Percentiles rank a stretch among this genome's conserved stretches.
Conservation (phyloP, 352 stramenopile genomes). For the Saprolegnia parasitica region DNA sequence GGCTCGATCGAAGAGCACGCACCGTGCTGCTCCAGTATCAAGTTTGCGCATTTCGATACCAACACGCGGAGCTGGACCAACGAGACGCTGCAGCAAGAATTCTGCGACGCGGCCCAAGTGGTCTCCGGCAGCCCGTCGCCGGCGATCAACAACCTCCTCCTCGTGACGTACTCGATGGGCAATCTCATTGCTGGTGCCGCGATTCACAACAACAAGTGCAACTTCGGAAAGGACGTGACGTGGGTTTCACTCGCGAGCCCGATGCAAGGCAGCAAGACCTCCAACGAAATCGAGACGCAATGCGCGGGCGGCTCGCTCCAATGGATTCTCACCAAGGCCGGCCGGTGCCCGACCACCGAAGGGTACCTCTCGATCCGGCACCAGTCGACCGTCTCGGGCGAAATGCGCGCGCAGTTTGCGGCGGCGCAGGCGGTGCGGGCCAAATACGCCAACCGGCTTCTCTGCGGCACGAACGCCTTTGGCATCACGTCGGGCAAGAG, state of each 20-base stretch:
- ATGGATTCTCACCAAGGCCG: constrained; percentile 8
- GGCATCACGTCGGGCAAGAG: constrained; percentile 33
- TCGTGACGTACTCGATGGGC: constrained; percentile 49
- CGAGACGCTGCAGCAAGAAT: constrained; percentile 27
- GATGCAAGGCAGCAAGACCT: constrained; percentile 36
- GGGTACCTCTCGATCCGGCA: constrained; percentile 34
- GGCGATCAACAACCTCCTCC: constrained; percentile 33
- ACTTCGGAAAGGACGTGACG: constrained; percentile 33
- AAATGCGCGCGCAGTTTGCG: constrained; percentile 34
- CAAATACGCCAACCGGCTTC: constrained; percentile 29
- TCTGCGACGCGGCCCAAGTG: constrained; percentile 31
- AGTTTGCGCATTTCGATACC: constrained; percentile 37
- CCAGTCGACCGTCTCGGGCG: constrained; percentile 12
- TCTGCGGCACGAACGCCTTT: constrained; percentile 39
- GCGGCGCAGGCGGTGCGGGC: constrained; percentile 27
- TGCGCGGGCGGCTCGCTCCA: constrained; percentile 7
- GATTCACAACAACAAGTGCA: constrained; percentile 34
- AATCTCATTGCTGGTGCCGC: constrained; percentile 39
- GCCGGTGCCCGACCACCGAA: constrained; percentile 33
- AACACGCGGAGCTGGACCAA: constrained; percentile 33
- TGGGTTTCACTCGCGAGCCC: constrained; percentile 41
- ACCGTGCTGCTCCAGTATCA: constrained; percentile 39
- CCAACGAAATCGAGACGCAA: constrained; percentile 26
- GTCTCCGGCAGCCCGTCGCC: constrained; percentile 20
- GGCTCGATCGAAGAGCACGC: constrained; percentile 35